These are phyloP conservation scores for Flaveria trinervia DNA, from an alignment of 129 eudicot genomes.

Conservation along the genomic window DNA sequence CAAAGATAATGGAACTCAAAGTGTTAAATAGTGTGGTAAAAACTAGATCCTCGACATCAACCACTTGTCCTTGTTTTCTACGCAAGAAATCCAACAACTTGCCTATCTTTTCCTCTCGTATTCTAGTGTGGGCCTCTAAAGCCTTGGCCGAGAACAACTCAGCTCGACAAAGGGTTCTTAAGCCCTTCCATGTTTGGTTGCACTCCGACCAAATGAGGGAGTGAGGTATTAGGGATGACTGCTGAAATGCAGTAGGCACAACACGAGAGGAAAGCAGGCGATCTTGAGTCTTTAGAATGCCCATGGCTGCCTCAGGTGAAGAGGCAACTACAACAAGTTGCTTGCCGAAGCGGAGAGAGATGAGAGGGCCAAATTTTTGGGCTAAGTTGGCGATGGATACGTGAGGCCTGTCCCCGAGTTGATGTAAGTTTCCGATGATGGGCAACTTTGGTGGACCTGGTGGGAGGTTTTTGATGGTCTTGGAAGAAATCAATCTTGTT, in stretches of 20 bases:
- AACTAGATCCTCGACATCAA: background rate
- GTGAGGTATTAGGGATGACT: background rate
- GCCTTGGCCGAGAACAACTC: constrained; percentile 3
- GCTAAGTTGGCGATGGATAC: background rate
- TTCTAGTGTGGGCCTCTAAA: background rate
- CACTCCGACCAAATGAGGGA: constrained; percentile 1
- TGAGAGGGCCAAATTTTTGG: background rate
- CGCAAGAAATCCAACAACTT: background rate
- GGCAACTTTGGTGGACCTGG: background rate
- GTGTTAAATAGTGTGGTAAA: background rate
- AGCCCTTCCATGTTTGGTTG: background rate
- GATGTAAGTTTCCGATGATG: constrained; percentile 10
- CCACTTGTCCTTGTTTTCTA: background rate
- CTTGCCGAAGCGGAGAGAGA: background rate
- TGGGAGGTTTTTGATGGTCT: background rate
- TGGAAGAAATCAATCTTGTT: background rate
- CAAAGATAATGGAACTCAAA: background rate
- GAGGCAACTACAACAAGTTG: background rate
- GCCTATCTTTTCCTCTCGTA: background rate
- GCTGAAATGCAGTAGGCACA: constrained; percentile 5
- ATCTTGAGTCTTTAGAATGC: constrained; percentile 6
- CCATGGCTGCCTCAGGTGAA: background rate
- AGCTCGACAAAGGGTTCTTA: constrained; percentile 7
- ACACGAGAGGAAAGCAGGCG: background rate
- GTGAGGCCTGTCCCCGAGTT: background rate